Evolutionary conservation across 2,329 filamentous ascomycete species (phyloP).

Genomic region (Ilyonectria robusta): DNA sequence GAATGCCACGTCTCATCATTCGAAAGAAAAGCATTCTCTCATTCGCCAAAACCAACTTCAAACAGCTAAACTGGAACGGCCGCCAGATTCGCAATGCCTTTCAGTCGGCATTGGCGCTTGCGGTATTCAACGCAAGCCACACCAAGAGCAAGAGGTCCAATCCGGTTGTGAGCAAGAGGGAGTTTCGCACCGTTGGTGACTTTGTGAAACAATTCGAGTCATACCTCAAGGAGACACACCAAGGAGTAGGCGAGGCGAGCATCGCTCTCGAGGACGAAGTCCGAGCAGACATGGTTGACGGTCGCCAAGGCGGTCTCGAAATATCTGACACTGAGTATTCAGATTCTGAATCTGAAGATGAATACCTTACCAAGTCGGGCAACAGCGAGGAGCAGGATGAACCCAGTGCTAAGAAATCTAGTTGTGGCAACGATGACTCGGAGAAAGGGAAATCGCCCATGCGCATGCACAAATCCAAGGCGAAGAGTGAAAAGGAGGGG

Average conservation of each 20-base stretch:
- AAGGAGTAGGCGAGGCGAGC: background rate
- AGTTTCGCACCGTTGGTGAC: background rate
- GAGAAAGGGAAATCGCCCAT: background rate
- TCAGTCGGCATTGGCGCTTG: conserved; percentile 51
- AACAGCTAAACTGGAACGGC: conserved; percentile 47
- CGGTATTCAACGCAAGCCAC: conserved; percentile 51
- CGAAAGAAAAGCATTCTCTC: conserved; percentile 39
- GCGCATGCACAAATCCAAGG: too few relatives aligned
- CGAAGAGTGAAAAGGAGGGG: background rate
- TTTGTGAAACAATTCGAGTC: background rate
- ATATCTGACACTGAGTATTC: background rate
- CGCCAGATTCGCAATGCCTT: conserved; percentile 52
- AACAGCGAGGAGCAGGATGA: background rate
- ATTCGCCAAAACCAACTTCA: too few relatives aligned
- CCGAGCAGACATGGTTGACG: background rate
- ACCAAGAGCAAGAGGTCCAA: conserved; percentile 24
- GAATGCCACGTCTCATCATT: conserved; percentile 33
- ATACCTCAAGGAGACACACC: background rate
- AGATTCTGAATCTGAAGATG: background rate
- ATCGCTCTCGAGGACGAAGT: background rate
- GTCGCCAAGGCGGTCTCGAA: too few relatives aligned
- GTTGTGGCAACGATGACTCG: background rate
- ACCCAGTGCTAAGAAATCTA: too few relatives aligned
- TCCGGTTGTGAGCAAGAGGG: too few relatives aligned
- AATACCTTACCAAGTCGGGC: background rate